These are phyloP conservation scores for Colletotrichum sp. DNA, from an alignment of 2,329 filamentous ascomycete genomes.

Conservation along the genomic window DNA sequence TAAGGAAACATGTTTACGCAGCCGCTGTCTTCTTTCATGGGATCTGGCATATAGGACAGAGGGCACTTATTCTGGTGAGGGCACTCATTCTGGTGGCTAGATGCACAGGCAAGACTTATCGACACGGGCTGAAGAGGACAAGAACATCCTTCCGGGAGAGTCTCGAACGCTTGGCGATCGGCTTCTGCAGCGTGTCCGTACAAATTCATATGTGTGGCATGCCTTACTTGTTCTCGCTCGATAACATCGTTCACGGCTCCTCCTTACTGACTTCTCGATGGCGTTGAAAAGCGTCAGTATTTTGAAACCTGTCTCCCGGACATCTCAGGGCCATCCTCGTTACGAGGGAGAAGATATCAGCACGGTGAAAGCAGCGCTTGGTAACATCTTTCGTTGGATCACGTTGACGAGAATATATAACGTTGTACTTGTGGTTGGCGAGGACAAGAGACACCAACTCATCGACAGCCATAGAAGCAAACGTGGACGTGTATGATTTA, in stretches of 20 bases:
- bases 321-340: neutral
- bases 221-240: accelerated
- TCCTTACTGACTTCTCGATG: neutral
- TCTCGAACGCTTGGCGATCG: neutral
- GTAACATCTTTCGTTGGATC: neutral
- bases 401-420: neutral
- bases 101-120: neutral
- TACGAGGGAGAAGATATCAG: neutral
- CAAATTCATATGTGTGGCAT: neutral
- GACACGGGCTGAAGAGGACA: neutral
- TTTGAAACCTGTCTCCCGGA: neutral
- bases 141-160: neutral
- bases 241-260: neutral
- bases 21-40: neutral
- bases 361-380: neutral
- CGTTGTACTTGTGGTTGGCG: neutral
- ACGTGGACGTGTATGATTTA: accelerated
- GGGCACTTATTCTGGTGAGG: neutral
- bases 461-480: neutral
- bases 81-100: neutral
- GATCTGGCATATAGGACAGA: neutral
- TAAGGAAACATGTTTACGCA: neutral
- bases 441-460: neutral
- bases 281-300: neutral
- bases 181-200: accelerated